A percentile compares a stretch with the other conserved stretches of the same genome.
Conservation (phyloP, 257 asterid genomes). For the Nyctanthes arbortristis region DNA sequence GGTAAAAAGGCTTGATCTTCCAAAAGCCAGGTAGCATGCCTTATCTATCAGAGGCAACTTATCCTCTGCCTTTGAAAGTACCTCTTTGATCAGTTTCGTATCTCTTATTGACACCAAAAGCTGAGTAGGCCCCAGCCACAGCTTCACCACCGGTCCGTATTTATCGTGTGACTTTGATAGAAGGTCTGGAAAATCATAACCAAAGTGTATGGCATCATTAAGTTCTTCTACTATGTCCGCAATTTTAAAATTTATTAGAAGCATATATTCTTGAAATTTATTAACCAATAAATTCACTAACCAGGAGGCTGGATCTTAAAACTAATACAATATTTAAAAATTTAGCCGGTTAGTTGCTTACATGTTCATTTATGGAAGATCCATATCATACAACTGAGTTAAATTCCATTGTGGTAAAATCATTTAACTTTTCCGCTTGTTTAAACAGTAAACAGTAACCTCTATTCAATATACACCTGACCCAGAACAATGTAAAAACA, state of each 20-base stretch:
- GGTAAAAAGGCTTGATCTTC: slow-evolving; percentile 31
- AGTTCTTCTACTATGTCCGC: neutral
- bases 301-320: neutral
- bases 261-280: neutral
- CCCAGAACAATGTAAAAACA: neutral
- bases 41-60: slow-evolving; percentile 49
- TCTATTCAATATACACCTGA: neutral
- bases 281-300: too few species aligned
- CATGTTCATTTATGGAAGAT: neutral
- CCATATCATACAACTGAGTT: neutral
- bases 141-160: slow-evolving; percentile 42
- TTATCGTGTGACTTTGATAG: slow-evolving; percentile 33
- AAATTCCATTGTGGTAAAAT: neutral
- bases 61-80: slow-evolving; percentile 42
- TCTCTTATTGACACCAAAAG: slow-evolving; percentile 43
- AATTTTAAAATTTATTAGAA: too few species aligned
- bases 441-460: neutral
- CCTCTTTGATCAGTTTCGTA: slow-evolving; percentile 41
- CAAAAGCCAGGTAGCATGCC: slow-evolving; percentile 38
- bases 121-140: slow-evolving; percentile 47
- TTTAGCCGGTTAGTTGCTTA: too few species aligned
- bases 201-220: neutral
- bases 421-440: neutral
- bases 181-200: slow-evolving; percentile 29
- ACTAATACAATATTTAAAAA: neutral